These are phyloP conservation scores for Sideroxylon spinosum DNA, from an alignment of 179 eudicot genomes.

Conservation along the genomic window DNA sequence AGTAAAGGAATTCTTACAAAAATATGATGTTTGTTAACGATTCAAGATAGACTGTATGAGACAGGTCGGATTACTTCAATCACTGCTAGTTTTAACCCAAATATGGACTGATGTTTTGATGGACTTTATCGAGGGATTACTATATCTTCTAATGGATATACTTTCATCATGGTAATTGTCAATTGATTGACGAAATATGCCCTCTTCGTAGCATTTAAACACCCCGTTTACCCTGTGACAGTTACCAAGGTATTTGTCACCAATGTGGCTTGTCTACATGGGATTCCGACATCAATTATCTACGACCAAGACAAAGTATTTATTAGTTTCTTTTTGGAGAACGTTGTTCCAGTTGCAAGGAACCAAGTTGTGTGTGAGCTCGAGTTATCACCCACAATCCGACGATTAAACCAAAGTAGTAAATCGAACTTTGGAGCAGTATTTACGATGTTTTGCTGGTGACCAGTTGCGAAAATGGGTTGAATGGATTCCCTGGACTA, in stretches of 20 bases:
- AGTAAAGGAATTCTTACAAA: slow-evolving; percentile 13
- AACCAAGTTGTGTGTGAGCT: not conserved
- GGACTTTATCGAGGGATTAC: slow-evolving; percentile 20
- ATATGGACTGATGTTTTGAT: slow-evolving; percentile 15
- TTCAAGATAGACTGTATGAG: not conserved
- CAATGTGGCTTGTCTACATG: not conserved
- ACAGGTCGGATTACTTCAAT: slow-evolving; percentile 10
- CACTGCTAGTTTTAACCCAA: not conserved
- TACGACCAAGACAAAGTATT: slow-evolving; percentile 9
- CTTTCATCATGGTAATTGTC: slow-evolving; percentile 12
- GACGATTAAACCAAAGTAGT: slow-evolving; percentile 15
- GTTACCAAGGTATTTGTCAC: slow-evolving; percentile 10
- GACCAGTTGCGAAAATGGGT: slow-evolving; percentile 20
- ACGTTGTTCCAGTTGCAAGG: slow-evolving; percentile 7
- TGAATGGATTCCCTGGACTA: slow-evolving; percentile 22
- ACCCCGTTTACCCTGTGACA: slow-evolving; percentile 13
- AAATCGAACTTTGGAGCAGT: slow-evolving; percentile 15
- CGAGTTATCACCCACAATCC: slow-evolving; percentile 18
- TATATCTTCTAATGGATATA: slow-evolving; percentile 8
- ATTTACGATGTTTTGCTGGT: slow-evolving; percentile 14
- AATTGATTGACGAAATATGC: not conserved
- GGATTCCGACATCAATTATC: slow-evolving; percentile 9
- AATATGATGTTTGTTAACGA: not conserved
- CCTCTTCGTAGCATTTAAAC: slow-evolving; percentile 15
- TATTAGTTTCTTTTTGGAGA: slow-evolving; percentile 15